Evolutionary conservation across 805 yeast genomes (phyloP), one percentile per base, ranked within the genome.

Genomic region (Yamadazyma nakazawae): DNA sequence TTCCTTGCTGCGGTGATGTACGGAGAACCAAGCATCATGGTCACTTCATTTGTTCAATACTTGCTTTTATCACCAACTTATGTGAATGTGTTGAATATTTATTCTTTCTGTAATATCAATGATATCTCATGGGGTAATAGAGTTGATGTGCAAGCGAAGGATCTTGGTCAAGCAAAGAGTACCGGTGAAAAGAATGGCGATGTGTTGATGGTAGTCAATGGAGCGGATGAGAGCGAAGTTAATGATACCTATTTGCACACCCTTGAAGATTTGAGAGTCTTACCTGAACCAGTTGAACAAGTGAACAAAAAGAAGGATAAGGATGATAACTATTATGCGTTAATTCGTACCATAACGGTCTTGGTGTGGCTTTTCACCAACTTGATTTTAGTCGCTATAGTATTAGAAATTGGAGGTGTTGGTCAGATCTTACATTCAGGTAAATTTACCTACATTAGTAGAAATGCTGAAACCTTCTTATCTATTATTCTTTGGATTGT

Each of bases 91-190:
- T 73, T 92, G 61, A 90, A 89, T 64, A 92, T 92, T 51, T 92
- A 92, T 67, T 96, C 98, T 2, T 91, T 92, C 64, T 91, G 97
- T 72, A 92, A 92, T 66, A 85, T 92, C 50, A 96, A 92, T 64
- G 99, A 92, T 71, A 83, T 92, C 40, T 87, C 97, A 6, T 92
- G 98, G 98, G 98, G 98, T 63, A 92, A 96, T 3, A 88, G 91
- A 64, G 96, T 96, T 40, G 88, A 84, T 42, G 81, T 80, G 10
- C 57, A 55, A 42, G 81, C 72, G 60, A 79, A 72, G 67, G 96
- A 79, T 64, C 74, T 94, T 57, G 98, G 97, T 50, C 82, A 84
- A 38, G 97, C 96, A 19, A 87, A 84, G 57, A 62, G 88, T 2
- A 75, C 64, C 2, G 64, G 64, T 14, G 40, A 43, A 34, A 53